Percentiles rank a stretch among this genome's conserved stretches.
Evolutionary conservation across 208 protist species (phyloP).

Genomic region (Leishmania martiniquensis): DNA sequence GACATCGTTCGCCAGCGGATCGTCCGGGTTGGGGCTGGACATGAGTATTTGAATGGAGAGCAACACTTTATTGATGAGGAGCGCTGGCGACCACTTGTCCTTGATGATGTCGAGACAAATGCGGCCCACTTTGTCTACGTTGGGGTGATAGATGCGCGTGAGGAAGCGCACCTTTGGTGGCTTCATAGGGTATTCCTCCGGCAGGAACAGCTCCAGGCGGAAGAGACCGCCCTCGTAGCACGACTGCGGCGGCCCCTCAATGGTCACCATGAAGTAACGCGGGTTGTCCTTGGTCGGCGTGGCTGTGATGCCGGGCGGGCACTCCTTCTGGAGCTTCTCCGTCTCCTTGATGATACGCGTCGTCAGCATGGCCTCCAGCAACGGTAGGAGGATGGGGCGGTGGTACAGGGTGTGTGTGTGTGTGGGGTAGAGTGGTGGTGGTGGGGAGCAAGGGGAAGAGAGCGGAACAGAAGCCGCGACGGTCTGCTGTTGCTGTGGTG

Average conservation of each 20-base stretch:
- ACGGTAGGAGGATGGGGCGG: background rate
- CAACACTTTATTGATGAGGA: conserved; percentile 99
- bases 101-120: conserved; percentile 99
- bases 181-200: conserved; percentile 96
- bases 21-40: conserved; percentile 99
- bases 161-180: conserved; percentile 98
- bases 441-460: background rate
- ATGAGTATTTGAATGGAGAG: conserved; percentile 99
- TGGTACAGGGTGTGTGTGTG: background rate
- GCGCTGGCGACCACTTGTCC: conserved; percentile 99
- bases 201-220: conserved; percentile 84
- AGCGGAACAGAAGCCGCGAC: background rate
- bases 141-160: conserved; percentile 99
- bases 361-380: conserved; percentile 33
- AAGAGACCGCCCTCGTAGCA: conserved; percentile 93
- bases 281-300: conserved; percentile 83
- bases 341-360: conserved; percentile 93
- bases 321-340: conserved; percentile 91
- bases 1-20: conserved; percentile 99
- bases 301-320: conserved; percentile 85
- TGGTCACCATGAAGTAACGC: conserved; percentile 89
- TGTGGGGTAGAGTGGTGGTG: too few species aligned
- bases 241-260: conserved; percentile 86
- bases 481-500: background rate
- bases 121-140: conserved; percentile 98